Conservation (phyloP, 345 rosid species). For the Euphorbia pulcherrima region DNA sequence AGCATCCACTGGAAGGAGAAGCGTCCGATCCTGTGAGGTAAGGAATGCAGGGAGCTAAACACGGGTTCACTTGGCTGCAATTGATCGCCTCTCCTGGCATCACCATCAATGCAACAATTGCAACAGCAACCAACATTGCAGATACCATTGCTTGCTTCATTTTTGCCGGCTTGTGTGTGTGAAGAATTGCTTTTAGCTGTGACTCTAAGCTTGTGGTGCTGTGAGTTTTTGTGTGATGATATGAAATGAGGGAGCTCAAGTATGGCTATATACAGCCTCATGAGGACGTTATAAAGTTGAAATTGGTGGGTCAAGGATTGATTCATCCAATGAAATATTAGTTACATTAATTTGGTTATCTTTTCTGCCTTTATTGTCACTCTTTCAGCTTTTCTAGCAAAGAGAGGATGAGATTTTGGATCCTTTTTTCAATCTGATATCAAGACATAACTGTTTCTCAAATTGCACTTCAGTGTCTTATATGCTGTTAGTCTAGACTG, state of each 20-base stretch:
- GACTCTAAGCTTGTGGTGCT: background rate
- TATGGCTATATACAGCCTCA: background rate
- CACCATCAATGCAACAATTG: background rate
- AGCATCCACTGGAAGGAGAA: conserved; percentile 5
- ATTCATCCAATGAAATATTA: background rate
- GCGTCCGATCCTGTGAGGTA: background rate
- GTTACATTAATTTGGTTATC: conserved; percentile 2
- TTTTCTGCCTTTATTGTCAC: background rate
- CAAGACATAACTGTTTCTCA: no score
- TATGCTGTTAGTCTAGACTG: background rate
- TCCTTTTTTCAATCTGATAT: background rate
- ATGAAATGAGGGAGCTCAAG: background rate
- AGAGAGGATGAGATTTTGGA: background rate
- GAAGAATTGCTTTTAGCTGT: background rate
- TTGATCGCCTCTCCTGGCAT: background rate
- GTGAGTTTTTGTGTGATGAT: background rate
- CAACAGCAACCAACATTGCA: background rate
- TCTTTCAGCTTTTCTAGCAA: background rate
- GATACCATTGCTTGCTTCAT: background rate
- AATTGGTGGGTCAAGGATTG: background rate
- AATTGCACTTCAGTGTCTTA: background rate
- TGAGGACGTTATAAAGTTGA: background rate
- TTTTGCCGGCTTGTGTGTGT: background rate
- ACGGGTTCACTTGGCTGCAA: conserved; percentile 2
- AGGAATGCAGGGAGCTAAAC: conserved; percentile 5